Base-by-base conservation (phyloP, 495 filamentous ascomycete genomes). In the Thermothielavioides terrestris region DNA sequence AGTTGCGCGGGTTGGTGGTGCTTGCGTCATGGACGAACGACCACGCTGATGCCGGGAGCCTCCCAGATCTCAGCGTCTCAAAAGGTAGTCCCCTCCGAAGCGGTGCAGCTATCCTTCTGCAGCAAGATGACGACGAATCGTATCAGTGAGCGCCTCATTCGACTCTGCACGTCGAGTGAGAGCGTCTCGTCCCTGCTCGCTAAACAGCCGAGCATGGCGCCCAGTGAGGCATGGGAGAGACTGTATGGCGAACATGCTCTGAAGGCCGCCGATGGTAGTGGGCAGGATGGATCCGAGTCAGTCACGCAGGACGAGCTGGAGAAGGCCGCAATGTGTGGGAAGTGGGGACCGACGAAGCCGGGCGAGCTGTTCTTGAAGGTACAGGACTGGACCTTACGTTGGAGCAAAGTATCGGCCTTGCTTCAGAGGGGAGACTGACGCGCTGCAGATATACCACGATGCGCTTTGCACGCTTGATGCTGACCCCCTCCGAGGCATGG, bases 331-430 rank as follows among this genome's bases (percentile, higher is more conserved):
- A 58, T 68, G 53, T 88, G 83, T 60, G 85, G 85, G 35, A 79
- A 77, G 42, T 90, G 84, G 78, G 85, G 82, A 1, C 61, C 72
- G 4, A 66, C 74, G 6, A 57, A 73, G 46, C 85, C 84, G 0
- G 84, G 82, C 55, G 72, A 81, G 36, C 64, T 89, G 8, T 89
- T 89, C 56, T 65, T 87, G 15, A 68, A 69, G 61, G 80, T 80
- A 36, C 49, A 61, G 17, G 11, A 30, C 15, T 15, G 8, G 18
- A 12, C 7, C 1, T 14, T 6, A 23, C 12, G 18, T 0, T 39
- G 5, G 10, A 10, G 1, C 20, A 4, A 5, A 9, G 20, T 4
- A n/a, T n/a, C n/a, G n/a, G n/a, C n/a, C 6, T 6, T 10, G 6
- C 0, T 2, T 35, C 1, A 8, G 6, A 3, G 26, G 10, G 3